Conservation (phyloP, 148 eudicot genomes). For the Rhododendron griersonianum region DNA sequence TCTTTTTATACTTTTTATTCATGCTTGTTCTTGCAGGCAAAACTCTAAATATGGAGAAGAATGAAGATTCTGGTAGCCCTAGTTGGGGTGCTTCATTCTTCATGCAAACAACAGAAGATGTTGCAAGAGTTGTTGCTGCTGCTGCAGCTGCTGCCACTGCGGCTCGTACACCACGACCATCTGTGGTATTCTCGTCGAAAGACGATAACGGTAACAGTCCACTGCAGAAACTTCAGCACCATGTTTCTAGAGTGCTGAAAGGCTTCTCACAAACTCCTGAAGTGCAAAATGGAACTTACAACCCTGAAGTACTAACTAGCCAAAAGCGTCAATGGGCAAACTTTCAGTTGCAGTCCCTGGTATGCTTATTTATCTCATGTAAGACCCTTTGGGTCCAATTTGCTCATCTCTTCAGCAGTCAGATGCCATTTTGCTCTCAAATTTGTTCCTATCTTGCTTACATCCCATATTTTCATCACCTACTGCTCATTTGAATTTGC, state of each 20-base stretch:
- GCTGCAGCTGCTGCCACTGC: slow-evolving; percentile 65
- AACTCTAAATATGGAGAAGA: slow-evolving; percentile 46
- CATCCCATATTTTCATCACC: background rate
- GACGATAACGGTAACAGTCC: slow-evolving; percentile 58
- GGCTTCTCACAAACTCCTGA: slow-evolving; percentile 78
- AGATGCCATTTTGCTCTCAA: background rate
- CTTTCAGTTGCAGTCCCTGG: slow-evolving; percentile 71
- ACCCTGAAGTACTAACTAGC: slow-evolving; percentile 91
- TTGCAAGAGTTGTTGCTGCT: slow-evolving; percentile 78
- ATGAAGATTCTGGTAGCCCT: slow-evolving; percentile 62
- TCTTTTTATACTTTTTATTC: background rate
- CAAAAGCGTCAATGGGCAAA: slow-evolving; percentile 99
- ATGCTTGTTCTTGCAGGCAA: slow-evolving; percentile 24
- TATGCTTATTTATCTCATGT: slow-evolving; percentile 20
- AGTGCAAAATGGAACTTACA: slow-evolving; percentile 55
- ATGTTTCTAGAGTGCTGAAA: slow-evolving; percentile 64
- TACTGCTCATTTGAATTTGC: background rate
- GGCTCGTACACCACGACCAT: slow-evolving; percentile 69
- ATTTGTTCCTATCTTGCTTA: background rate
- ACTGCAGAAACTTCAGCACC: slow-evolving; percentile 65
- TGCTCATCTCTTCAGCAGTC: background rate
- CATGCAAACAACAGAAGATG: slow-evolving; percentile 79
- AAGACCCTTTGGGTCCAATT: background rate
- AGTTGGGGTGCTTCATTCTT: slow-evolving; percentile 74
- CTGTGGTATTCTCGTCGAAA: slow-evolving; percentile 72